Evolutionary conservation across 768 basidiomycete genomes (phyloP), one percentile per base, ranked within the genome.

Genomic region (Auricularia auricula-judae): DNA sequence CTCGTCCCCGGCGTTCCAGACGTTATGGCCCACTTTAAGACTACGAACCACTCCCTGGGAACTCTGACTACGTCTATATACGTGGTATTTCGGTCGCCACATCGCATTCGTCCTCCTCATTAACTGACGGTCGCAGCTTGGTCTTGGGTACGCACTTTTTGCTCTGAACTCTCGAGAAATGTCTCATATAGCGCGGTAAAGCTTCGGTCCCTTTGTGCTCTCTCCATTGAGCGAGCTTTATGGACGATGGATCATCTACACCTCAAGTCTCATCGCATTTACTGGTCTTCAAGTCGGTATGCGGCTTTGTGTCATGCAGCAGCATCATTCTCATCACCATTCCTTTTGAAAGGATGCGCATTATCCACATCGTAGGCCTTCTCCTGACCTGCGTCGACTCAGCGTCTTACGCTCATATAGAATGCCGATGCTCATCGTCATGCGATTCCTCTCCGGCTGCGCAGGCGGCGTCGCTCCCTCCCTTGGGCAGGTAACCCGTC

Each of bases 381-480:
- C 3, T n/a, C 12, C 47, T 8, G 8, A 42, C 7, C 39, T 42
- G 29, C 29, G 29, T 29, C 29, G 29, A 29, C 29, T 29, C 29
- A 29, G 29, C 29, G 29, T 29, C 29, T 29, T 29, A 29, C 29
- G 29, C 29, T 3, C 29, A 2, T 47, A 56, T 39, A 64, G 63
- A 29, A 64, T 64, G 63, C 21, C 63, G 56, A 29, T 18, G 29
- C 63, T 64, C 33, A 64, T 64, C 34, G 29, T 64, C 12, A 18
- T 64, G 16, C 54, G 63, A 16, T 53, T 64, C 29, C 36, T 39
- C 16, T 16, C 34, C 14, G 60, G 60, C 21, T 36, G 36, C 33
- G n/a, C 60, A 3, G 60, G 60, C 1, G 60, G 60, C 33, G 42
- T 61, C 7, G 60, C 60, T 33, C 60, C 60, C 11, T 36, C 36